Conservation (phyloP, 331 rosid genomes). For the Telfairia occidentalis region DNA sequence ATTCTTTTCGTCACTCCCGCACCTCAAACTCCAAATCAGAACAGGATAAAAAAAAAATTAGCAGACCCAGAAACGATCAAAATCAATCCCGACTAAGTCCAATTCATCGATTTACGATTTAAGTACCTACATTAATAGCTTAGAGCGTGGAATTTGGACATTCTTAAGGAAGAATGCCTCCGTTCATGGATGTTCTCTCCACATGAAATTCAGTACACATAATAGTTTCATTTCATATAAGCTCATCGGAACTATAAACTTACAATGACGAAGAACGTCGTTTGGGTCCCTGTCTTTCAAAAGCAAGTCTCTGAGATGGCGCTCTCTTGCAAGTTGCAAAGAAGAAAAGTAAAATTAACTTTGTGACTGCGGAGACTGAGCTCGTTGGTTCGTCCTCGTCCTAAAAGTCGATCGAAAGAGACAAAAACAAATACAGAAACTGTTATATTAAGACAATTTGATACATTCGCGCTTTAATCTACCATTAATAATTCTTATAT, state of each 20-base stretch:
- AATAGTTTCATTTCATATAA: neutral
- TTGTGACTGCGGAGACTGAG: neutral
- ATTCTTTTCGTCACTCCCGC: conserved; percentile 23
- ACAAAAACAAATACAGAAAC: neutral
- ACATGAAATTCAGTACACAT: neutral
- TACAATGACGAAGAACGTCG: neutral
- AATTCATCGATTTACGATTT: neutral
- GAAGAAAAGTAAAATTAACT: neutral
- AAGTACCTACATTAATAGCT: neutral
- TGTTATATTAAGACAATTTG: neutral
- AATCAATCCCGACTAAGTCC: neutral
- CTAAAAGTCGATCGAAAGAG: neutral
- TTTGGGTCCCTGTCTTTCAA: neutral
- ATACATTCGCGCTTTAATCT: neutral
- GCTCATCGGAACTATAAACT: neutral
- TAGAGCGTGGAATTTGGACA: neutral
- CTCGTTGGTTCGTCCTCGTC: neutral
- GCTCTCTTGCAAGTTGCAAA: neutral
- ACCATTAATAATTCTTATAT: too few species aligned
- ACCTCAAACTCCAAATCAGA: neutral
- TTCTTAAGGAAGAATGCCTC: neutral
- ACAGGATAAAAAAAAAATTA: neutral
- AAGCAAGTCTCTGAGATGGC: neutral
- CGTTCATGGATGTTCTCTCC: neutral
- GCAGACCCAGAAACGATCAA: neutral